Evolutionary conservation across 495 filamentous ascomycete genomes (phyloP).

Genomic region (Penicillium bovifimosum): DNA sequence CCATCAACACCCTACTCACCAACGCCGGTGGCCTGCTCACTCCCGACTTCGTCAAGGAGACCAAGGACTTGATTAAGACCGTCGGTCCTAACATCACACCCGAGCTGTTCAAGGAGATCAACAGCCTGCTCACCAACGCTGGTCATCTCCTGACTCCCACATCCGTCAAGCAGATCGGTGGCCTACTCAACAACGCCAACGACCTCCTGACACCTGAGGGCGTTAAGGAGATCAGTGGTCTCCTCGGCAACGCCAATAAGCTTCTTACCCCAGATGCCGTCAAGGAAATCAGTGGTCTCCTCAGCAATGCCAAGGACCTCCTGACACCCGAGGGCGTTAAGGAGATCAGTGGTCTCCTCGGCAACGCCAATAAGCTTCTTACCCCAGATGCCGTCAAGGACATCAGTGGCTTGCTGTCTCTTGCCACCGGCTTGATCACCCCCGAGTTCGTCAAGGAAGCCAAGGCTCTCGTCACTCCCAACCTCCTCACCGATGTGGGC

Average conservation of each 20-base stretch:
- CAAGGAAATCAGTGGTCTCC: slow-evolving; percentile 24
- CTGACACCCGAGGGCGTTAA: slow-evolving; percentile 29
- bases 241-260: slow-evolving; percentile 31
- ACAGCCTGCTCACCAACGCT: slow-evolving; percentile 34
- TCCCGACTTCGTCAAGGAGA: slow-evolving; percentile 34
- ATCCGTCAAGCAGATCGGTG: slow-evolving; percentile 17
- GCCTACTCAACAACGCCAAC: slow-evolving; percentile 35
- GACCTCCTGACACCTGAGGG: slow-evolving; percentile 23
- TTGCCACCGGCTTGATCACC: slow-evolving; percentile 37
- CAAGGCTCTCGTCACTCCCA: slow-evolving; percentile 25
- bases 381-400: slow-evolving; percentile 30
- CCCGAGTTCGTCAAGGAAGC: slow-evolving; percentile 38
- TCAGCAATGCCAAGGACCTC: slow-evolving; percentile 32
- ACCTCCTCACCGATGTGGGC: slow-evolving; percentile 27
- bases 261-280: slow-evolving; percentile 34
- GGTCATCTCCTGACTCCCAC: slow-evolving; percentile 34
- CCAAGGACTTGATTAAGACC: slow-evolving; percentile 28
- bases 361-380: slow-evolving; percentile 27
- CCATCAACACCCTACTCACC: slow-evolving; percentile 30
- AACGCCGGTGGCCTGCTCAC: slow-evolving; percentile 41
- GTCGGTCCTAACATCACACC: slow-evolving; percentile 21
- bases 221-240: slow-evolving; percentile 31
- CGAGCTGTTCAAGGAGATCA: slow-evolving; percentile 30
- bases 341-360: slow-evolving; percentile 31
- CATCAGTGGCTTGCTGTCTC: slow-evolving; percentile 35